Evolutionary conservation across 139 green algal genomes (phyloP).

Genomic region (Auxenochlorella protothecoides): DNA sequence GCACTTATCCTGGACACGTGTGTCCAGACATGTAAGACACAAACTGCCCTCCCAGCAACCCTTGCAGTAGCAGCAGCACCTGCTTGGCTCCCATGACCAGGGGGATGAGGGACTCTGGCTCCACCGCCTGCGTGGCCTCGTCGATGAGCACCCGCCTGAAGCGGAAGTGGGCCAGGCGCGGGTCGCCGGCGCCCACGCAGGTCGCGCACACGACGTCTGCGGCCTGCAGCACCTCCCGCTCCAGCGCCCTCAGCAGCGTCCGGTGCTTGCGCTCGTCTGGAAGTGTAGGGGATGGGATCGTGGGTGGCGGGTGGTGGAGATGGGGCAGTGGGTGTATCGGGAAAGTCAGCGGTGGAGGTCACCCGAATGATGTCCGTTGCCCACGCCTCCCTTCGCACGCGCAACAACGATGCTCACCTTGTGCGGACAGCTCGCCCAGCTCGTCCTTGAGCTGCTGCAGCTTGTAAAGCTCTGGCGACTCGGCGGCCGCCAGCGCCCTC

Average conservation of each 20-base stretch:
- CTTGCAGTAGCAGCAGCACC: constrained; percentile 19
- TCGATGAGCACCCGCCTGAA: constrained; percentile 86
- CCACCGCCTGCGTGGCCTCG: constrained; percentile 86
- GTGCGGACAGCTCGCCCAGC: constrained; percentile 66
- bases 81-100: constrained; percentile 92
- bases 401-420: background rate
- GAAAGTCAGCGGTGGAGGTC: too few relatives aligned
- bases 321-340: too few relatives aligned
- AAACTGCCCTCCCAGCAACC: background rate
- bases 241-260: constrained; percentile 39
- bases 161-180: constrained; percentile 6
- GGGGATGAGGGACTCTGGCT: constrained; percentile 88
- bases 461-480: constrained; percentile 74
- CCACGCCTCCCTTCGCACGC: too few relatives aligned
- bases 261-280: constrained; percentile 85
- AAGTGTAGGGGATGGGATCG: background rate
- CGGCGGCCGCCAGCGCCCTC: constrained; percentile 64
- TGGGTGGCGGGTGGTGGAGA: too few relatives aligned
- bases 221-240: constrained; percentile 76
- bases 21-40: background rate
- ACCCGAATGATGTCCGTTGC: too few relatives aligned
- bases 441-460: constrained; percentile 80
- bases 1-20: background rate
- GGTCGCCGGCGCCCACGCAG: constrained; percentile 47
- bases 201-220: constrained; percentile 69